Conservation (phyloP, 805 yeast genomes). For the Hagleromyces aurorensis region DNA sequence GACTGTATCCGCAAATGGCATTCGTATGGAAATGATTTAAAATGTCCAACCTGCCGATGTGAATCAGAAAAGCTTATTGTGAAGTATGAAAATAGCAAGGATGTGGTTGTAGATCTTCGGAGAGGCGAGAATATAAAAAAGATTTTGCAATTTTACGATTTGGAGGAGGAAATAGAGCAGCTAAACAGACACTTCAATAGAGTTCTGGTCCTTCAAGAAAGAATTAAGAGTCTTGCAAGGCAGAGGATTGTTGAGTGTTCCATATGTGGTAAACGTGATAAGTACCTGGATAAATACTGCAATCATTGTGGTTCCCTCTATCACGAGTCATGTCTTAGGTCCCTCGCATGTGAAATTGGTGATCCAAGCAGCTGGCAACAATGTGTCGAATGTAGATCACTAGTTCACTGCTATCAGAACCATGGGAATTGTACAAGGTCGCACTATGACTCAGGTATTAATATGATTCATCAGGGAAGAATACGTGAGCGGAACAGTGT, state of each 20-base stretch:
- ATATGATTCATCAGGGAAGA: slow-evolving; percentile 6
- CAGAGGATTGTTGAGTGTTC: slow-evolving; percentile 10
- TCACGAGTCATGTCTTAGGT: slow-evolving; percentile 21
- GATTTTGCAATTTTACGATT: slow-evolving; percentile 3
- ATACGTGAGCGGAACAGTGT: slow-evolving; percentile 6
- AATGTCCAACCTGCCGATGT: slow-evolving; percentile 27
- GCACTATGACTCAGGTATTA: slow-evolving; percentile 1
- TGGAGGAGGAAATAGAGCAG: slow-evolving; percentile 2
- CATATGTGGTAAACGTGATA: slow-evolving; percentile 17
- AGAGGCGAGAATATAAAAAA: slow-evolving; percentile 12
- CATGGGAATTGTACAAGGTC: neutral
- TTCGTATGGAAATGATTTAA: slow-evolving; percentile 15
- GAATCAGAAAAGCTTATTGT: slow-evolving; percentile 9
- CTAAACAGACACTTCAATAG: no score
- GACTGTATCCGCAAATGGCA: slow-evolving; percentile 52
- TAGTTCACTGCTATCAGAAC: neutral
- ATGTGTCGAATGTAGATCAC: slow-evolving; percentile 15
- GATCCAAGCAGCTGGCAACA: slow-evolving; percentile 14
- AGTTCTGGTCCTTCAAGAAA: no score
- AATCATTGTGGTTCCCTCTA: slow-evolving; percentile 12
- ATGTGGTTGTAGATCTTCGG: slow-evolving; percentile 9
- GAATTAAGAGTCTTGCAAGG: no score
- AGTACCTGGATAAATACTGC: slow-evolving; percentile 10
- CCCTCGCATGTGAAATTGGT: slow-evolving; percentile 18
- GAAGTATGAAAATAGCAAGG: slow-evolving; percentile 6